Conservation (phyloP, 305 asterid species). For the Fraxinus paxiana region DNA sequence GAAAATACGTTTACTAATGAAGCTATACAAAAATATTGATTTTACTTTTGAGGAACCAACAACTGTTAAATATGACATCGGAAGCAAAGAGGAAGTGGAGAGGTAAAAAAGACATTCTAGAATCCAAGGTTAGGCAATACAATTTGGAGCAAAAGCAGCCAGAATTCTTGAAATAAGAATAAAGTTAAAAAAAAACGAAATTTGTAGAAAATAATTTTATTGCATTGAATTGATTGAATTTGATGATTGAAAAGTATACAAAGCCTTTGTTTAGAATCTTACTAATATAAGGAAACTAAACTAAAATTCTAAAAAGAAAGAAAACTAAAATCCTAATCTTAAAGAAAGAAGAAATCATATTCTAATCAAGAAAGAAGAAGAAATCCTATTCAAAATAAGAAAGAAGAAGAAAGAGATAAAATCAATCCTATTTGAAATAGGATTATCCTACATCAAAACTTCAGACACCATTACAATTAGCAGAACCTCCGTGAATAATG, state of each 20-base stretch:
- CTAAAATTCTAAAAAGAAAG: too few species aligned
- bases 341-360: not conserved
- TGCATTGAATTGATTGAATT: not conserved
- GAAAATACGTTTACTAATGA: not conserved
- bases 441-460: not conserved
- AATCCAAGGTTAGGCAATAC: not conserved
- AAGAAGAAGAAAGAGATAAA: not conserved
- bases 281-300: not conserved
- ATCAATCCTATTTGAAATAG: not conserved
- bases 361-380: not conserved
- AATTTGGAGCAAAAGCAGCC: not conserved
- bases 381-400: not conserved
- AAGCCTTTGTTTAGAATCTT: not conserved
- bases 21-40: constrained; percentile 5
- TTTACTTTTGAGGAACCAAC: not conserved
- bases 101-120: not conserved
- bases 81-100: not conserved
- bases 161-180: not conserved
- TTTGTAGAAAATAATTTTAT: not conserved
- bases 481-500: not conserved
- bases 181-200: not conserved
- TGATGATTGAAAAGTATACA: not conserved
- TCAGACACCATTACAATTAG: not conserved
- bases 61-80: not conserved
- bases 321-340: not conserved